Evolutionary conservation across 768 basidiomycete species (phyloP), one percentile per base, ranked within the genome.

Genomic region (Suillus luteus): DNA sequence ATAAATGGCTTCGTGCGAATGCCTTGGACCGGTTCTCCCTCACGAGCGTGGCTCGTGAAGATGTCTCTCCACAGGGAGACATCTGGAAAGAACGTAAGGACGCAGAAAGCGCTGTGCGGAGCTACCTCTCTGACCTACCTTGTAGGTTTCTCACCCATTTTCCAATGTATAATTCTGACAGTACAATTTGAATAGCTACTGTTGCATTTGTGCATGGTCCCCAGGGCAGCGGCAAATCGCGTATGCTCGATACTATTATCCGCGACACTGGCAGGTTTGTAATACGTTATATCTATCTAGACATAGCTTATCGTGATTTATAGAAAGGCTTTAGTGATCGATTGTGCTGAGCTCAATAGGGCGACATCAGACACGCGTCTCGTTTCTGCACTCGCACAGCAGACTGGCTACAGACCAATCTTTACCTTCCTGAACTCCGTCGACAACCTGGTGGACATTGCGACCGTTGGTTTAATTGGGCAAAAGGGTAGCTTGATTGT

Each of bases 401-500:
- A 97, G 70, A 93, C 91, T 0, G 95, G 96, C 41, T 94, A 93
- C 71, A 90, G 88, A 82, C 96, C 95, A 5, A 83, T 93, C 7
- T 96, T 97, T 76, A 89, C 89, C 5, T 91, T 95, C 77, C 78
- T 93, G 57, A 88, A 89, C 69, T 93, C 91, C 0, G 76, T 93
- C 71, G 91, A 85, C 69, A 90, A 85, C 66, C 77, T 99, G 62
- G 86, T 98, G 65, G 96, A 99, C 72, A 82, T 99, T n/a, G 95
- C 93, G 1, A 90, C 89, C 64, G 85, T 95, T 49, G 96, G 96
- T 1, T 71, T 99, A n/a, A 97, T 97, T 68, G 97, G 97, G 3
- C 94, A 97, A 72, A 98, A 98, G 79, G 86, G 93, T 90, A 61
- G 48, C 57, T 62, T 31, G 8, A 60, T 6, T 10, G 31, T 17